Evolutionary conservation across 345 rosid species (phyloP).

Genomic region (Linum usitatissimum): DNA sequence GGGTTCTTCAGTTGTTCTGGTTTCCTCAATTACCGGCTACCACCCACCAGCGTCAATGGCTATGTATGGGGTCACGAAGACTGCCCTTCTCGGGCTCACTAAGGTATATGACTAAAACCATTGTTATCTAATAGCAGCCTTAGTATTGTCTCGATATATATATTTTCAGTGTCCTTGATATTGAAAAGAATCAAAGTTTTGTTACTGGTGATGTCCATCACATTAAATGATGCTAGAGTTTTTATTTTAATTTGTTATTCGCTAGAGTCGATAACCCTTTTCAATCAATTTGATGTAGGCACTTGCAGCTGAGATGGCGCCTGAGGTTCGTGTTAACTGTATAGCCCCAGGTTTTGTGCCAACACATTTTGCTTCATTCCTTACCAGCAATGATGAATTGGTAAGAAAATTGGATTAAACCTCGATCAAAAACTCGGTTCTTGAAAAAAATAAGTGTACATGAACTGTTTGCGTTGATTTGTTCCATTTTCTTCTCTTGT

Average conservation of each 20-base stretch:
- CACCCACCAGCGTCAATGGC: slow-evolving; percentile 49
- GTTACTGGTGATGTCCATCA: no score
- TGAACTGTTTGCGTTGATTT: neutral
- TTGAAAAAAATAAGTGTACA: no score
- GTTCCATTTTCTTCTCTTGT: neutral
- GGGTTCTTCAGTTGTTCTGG: slow-evolving; percentile 67
- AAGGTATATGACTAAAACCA: slow-evolving; percentile 35
- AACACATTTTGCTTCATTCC: slow-evolving; percentile 55
- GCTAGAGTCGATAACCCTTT: no score
- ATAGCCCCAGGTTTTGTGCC: slow-evolving; percentile 93
- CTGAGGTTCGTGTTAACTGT: slow-evolving; percentile 67
- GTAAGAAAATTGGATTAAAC: slow-evolving; percentile 26
- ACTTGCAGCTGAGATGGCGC: slow-evolving; percentile 79
- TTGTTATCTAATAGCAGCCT: neutral
- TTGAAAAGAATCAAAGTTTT: neutral
- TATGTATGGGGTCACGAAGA: slow-evolving; percentile 94
- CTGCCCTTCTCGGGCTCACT: slow-evolving; percentile 80
- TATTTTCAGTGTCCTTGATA: neutral
- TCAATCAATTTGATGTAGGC: slow-evolving; percentile 34
- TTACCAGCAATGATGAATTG: slow-evolving; percentile 31
- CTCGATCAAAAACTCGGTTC: neutral
- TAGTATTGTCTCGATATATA: neutral
- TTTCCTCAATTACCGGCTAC: slow-evolving; percentile 67
- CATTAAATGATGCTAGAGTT: no score
- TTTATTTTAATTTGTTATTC: no score